Conservation (phyloP, 2,329 filamentous ascomycete species). For the Fusarium setosum region DNA sequence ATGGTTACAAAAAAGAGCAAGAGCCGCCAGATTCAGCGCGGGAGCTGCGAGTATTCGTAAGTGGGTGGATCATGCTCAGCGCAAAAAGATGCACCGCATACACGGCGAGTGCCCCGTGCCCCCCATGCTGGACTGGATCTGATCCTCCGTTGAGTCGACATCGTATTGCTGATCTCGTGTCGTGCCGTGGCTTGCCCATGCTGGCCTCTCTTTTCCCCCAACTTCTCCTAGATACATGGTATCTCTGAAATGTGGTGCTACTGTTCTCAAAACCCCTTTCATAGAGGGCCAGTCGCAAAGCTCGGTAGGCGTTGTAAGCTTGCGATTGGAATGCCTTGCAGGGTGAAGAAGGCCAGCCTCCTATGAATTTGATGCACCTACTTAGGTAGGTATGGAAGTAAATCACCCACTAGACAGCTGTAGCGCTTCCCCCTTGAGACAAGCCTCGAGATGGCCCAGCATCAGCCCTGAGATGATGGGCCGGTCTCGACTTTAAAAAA, state of each 20-base stretch:
- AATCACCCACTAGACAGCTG: slow-evolving; percentile 25
- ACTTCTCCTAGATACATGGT: not conserved
- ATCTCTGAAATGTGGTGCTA: slow-evolving; percentile 9
- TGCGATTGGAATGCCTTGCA: slow-evolving; percentile 26
- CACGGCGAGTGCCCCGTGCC: not conserved
- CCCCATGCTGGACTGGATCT: slow-evolving; percentile 9
- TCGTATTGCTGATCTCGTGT: slow-evolving; percentile 43
- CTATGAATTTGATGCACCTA: too few relatives aligned
- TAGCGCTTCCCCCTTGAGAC: slow-evolving; percentile 19
- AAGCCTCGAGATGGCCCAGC: slow-evolving; percentile 14
- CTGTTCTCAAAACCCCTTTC: not conserved
- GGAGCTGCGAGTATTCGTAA: slow-evolving; percentile 19
- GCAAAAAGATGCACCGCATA: slow-evolving; percentile 16
- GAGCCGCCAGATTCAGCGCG: slow-evolving; percentile 9
- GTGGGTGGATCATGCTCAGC: slow-evolving; percentile 12
- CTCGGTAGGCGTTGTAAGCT: slow-evolving; percentile 19
- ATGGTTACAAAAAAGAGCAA: not conserved
- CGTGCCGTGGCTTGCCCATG: slow-evolving; percentile 27
- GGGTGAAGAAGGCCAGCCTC: too few relatives aligned
- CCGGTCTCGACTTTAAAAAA: too few relatives aligned
- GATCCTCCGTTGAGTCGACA: slow-evolving; percentile 23
- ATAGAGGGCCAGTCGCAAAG: slow-evolving; percentile 18
- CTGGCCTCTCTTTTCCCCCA: slow-evolving; percentile 15
- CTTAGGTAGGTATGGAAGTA: too few relatives aligned
- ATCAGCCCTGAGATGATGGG: not conserved